Percentiles rank a stretch among this genome's conserved stretches.
Conservation (phyloP, 176 grass and related monocot species). For the Musa itinerans region DNA sequence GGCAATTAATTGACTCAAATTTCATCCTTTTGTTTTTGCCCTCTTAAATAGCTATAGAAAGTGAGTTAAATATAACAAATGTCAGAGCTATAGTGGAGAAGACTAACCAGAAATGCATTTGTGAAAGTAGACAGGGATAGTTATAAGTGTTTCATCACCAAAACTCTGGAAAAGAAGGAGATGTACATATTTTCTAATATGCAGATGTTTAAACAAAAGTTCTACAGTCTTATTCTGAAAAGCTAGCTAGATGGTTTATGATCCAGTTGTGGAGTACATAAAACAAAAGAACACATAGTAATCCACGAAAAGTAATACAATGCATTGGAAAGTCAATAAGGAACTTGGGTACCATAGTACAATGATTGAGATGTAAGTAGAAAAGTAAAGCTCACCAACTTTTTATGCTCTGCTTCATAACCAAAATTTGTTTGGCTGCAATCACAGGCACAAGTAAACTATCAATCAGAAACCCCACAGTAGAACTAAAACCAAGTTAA, state of each 20-base stretch:
- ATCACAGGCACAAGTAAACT: background rate
- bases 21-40: no score
- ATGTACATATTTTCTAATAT: background rate
- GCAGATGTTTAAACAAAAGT: background rate
- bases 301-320: background rate
- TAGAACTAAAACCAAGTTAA: background rate
- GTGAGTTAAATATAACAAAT: background rate
- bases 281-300: background rate
- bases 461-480: background rate
- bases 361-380: background rate
- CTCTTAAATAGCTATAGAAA: background rate
- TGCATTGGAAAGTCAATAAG: background rate
- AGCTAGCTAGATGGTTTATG: background rate
- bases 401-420: conserved; percentile 27
- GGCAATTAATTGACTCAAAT: no score
- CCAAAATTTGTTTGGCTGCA: conserved; percentile 37
- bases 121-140: background rate
- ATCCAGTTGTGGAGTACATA: background rate
- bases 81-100: background rate
- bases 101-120: background rate
- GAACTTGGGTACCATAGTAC: background rate
- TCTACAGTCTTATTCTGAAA: background rate
- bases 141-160: background rate
- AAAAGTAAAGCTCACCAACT: conserved; percentile 29
- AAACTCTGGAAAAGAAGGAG: no score